Evolutionary conservation across 148 eudicot genomes (phyloP), one percentile per base, ranked within the genome.

Genomic region (Pouteria glomerata): DNA sequence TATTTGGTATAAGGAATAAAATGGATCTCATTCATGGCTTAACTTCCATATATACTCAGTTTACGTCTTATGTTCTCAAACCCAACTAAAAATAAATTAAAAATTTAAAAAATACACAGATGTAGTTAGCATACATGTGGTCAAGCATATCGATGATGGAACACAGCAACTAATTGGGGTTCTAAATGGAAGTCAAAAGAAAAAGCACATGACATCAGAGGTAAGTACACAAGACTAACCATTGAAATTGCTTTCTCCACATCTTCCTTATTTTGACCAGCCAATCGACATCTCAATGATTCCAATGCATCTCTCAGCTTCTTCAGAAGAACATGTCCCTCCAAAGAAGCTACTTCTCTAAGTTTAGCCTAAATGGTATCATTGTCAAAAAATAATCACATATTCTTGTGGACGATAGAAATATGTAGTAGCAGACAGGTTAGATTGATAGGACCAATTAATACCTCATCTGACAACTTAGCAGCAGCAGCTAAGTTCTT

Each of bases 261-360:
- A 76, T 91, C 98, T 73, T 95, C 98, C 79, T 91, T 95, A 79
- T 86, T 82, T 76, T 77, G 85, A 65, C 97, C 97, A 14, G 85
- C 85, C 80, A 95, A 83, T 72, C 92, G 85, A 15, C 94, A 96
- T 82, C 87, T 95, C 83, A 95, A 72, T 74, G 74, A 82, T 77
- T 95, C 96, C 70, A 95, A 57, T 19, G 97, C 97, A 81, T 95
- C 99, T 78, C 97, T 82, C n/a, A 95, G 88, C 82, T 95, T 95
- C 82, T 91, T 95, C 78, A 95, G 73, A 74, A 95, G 92, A 65
- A 95, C 99, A 76, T 95, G 99, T 65, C 99, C 99, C 73, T 95
- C 99, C 69, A 95, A 80, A 62, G 99, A 95, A 67, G 94, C 85
- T 63, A 80, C 84, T 63, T 92, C 99, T 77, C 85, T 84, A 63